A percentile compares a stretch with the other conserved stretches of the same genome.
These are phyloP conservation scores for Candida vartiovaarae DNA, from an alignment of 805 yeast genomes.

Conservation along the genomic window DNA sequence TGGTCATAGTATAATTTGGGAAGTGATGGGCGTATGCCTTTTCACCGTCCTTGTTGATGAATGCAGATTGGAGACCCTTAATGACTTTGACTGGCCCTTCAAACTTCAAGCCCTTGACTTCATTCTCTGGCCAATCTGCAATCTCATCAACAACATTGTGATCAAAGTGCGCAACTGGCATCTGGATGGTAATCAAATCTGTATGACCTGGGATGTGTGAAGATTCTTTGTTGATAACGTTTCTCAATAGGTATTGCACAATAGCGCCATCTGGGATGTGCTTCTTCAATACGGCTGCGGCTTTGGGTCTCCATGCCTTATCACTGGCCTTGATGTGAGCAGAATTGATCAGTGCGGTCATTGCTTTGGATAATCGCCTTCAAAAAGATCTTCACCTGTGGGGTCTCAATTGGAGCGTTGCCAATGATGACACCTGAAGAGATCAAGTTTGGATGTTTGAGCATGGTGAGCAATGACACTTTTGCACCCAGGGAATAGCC, in stretches of 20 bases:
- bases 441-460: conserved; percentile 33
- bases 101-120: conserved; percentile 18
- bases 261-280: conserved; percentile 19
- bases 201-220: conserved; percentile 9
- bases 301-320: conserved; percentile 23
- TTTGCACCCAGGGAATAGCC: conserved; percentile 53
- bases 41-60: conserved; percentile 27
- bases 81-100: conserved; percentile 33
- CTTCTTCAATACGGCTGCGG: conserved; percentile 13
- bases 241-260: conserved; percentile 32
- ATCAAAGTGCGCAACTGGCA: conserved; percentile 24
- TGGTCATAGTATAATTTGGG: conserved; percentile 21
- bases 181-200: conserved; percentile 22
- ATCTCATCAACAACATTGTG: conserved; percentile 19
- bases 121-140: conserved; percentile 27
- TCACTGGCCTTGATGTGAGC: conserved; percentile 17
- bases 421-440: conserved; percentile 37
- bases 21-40: conserved; percentile 20
- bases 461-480: conserved; percentile 37
- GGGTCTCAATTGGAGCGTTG: conserved; percentile 33
- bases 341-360: conserved; percentile 29
- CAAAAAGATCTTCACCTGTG: conserved; percentile 28
- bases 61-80: conserved; percentile 33
- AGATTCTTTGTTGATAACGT: conserved; percentile 25
- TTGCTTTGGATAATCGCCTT: conserved; percentile 29